Evolutionary conservation across 306 rosid species (phyloP).

Genomic region (Cucumis sativus): Cucumber_9930_V3 NC_026660.2:21564501-21565000

Average conservation of each 20-base stretch:
- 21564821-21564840: neutral
- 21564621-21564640: conserved; percentile 5
- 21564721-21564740: neutral
- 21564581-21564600: conserved; percentile 4
- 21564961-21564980: neutral
- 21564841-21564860: neutral
- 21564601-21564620: conserved; percentile 18
- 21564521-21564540: conserved; percentile 61
- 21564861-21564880: neutral
- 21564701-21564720: neutral
- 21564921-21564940: neutral
- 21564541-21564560: conserved; percentile 56
- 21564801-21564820: no score
- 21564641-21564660: neutral
- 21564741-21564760: no score
- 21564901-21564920: neutral
- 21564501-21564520: conserved; percentile 51
- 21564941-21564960: neutral
- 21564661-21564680: neutral
- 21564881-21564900: neutral
- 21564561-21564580: conserved; percentile 19
- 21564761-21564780: no score
- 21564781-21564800: no score
- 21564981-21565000: neutral
- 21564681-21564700: neutral